A percentile compares a stretch with the other conserved stretches of the same genome.
These are phyloP conservation scores for Podaxis carcinomalis DNA, from an alignment of 768 basidiomycete species.

Conservation along the genomic window DNA sequence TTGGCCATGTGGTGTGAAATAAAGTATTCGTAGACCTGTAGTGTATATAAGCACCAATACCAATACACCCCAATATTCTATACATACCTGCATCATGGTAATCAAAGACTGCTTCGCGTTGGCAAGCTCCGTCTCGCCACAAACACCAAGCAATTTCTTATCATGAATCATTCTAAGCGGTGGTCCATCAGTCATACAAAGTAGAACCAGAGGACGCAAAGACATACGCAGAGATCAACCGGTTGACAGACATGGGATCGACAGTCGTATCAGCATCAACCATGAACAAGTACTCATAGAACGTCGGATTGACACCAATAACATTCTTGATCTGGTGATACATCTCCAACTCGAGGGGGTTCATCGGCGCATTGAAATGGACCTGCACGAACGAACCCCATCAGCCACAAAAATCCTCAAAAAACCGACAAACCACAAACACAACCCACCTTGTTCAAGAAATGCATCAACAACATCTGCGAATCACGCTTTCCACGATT, in stretches of 20 bases:
- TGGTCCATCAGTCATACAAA: slow-evolving; percentile 3
- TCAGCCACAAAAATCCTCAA: neutral
- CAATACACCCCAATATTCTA: neutral
- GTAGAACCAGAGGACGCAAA: neutral
- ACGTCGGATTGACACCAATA: slow-evolving; percentile 97
- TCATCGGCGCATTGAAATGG: slow-evolving; percentile 96
- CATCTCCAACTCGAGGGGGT: slow-evolving; percentile 94
- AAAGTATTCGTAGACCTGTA: slow-evolving; percentile 95
- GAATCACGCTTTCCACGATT: slow-evolving; percentile 99
- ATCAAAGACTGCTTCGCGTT: slow-evolving; percentile 94
- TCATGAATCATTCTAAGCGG: slow-evolving; percentile 87
- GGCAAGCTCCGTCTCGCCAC: slow-evolving; percentile 90
- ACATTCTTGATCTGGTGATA: slow-evolving; percentile 99
- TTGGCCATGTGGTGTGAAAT: slow-evolving; percentile 99
- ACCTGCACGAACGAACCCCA: slow-evolving; percentile 47
- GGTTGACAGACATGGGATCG: slow-evolving; percentile 81
- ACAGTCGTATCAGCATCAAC: slow-evolving; percentile 96
- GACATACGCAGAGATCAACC: slow-evolving; percentile 88
- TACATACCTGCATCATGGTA: slow-evolving; percentile 90
- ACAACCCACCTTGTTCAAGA: slow-evolving; percentile 83
- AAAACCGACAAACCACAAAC: slow-evolving; percentile 7
- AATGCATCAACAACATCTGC: slow-evolving; percentile 94
- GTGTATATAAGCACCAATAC: neutral
- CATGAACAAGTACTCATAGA: slow-evolving; percentile 94
- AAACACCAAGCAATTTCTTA: slow-evolving; percentile 89